Evolutionary conservation across 345 rosid species (phyloP).

Genomic region (Stellera chamaejasme): DNA sequence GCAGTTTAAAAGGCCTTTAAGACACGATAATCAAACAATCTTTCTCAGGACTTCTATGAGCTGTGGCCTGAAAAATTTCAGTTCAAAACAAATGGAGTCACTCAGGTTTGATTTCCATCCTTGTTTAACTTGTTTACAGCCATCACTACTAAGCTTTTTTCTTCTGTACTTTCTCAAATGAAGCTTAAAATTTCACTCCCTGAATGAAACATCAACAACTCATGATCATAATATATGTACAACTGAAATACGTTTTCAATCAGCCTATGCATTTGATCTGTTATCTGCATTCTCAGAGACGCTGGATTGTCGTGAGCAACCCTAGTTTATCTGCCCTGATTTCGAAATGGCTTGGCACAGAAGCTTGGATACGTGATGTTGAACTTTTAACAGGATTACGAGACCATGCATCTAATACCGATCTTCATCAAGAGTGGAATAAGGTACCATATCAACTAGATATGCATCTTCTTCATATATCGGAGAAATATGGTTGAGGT

Average conservation of each 20-base stretch:
- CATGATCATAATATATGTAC: not conserved
- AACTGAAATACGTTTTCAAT: slow-evolving; percentile 5
- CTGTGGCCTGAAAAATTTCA: slow-evolving; percentile 43
- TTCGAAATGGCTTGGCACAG: slow-evolving; percentile 48
- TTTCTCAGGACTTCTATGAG: slow-evolving; percentile 41
- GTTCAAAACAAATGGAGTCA: slow-evolving; percentile 40
- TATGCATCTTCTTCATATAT: slow-evolving; percentile 10
- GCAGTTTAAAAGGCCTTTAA: too few relatives aligned
- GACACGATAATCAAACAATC: not conserved
- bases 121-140: not conserved
- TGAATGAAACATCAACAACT: slow-evolving; percentile 4
- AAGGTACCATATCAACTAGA: slow-evolving; percentile 19
- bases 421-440: slow-evolving; percentile 34
- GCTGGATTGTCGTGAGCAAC: slow-evolving; percentile 49
- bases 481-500: not conserved
- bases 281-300: slow-evolving; percentile 31
- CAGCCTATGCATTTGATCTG: slow-evolving; percentile 9
- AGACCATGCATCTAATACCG: slow-evolving; percentile 26
- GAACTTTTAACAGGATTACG: slow-evolving; percentile 36
- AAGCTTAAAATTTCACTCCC: not conserved
- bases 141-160: not conserved
- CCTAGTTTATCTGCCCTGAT: slow-evolving; percentile 39
- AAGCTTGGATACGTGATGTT: slow-evolving; percentile 41
- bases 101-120: slow-evolving; percentile 23
- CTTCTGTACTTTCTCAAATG: not conserved